Evolutionary conservation across 768 basidiomycete species (phyloP), one percentile per base, ranked within the genome.

Genomic region (Rhizopogon vesiculosus): DNA sequence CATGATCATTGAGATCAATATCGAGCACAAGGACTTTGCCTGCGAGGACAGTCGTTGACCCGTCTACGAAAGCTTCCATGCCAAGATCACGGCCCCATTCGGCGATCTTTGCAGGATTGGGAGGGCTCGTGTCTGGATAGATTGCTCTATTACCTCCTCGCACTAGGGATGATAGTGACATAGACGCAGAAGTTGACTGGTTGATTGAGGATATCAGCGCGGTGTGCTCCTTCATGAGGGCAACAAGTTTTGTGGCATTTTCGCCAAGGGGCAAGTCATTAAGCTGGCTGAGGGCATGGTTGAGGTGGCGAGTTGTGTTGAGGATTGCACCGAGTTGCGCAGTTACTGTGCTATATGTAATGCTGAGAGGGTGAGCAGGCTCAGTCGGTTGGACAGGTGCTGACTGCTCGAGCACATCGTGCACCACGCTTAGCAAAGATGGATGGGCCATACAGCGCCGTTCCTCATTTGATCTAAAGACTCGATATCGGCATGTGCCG

Each of bases 21-120:
- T 92, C 90, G 53, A 91, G 71, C 35, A 91, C 89, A 9, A 92
- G 72, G n/a, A 90, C 83, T 66, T 89, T 89, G 2, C 90, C 90
- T 3, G 84, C 90, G 39, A 91, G 78, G 18, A 86, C 78, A 40
- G 89, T 71, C 0, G 78, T 84, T 56, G 77, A 78, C 39, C 75
- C 74, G 59, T 90, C 89, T 57, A 78, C 81, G 73, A 88, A 91
- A 3, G 83, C 75, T 62, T 91, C 87, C 87, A 91, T 87, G 28
- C 86, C 87, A 5, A 77, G 83, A 28, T 78, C 71, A 16, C 76
- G 77, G 6, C 82, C 84, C 84, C 86, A 90, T 33, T 77, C 66
- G 59, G 81, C 78, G 15, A 91, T 72, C 42, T 80, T 76, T 3
- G 52, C 50, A 10, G 69, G 69, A 16, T 66, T 63, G 15, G 69